Conservation (phyloP, 2,329 filamentous ascomycete genomes). For the Ophiostoma ulmi region DNA sequence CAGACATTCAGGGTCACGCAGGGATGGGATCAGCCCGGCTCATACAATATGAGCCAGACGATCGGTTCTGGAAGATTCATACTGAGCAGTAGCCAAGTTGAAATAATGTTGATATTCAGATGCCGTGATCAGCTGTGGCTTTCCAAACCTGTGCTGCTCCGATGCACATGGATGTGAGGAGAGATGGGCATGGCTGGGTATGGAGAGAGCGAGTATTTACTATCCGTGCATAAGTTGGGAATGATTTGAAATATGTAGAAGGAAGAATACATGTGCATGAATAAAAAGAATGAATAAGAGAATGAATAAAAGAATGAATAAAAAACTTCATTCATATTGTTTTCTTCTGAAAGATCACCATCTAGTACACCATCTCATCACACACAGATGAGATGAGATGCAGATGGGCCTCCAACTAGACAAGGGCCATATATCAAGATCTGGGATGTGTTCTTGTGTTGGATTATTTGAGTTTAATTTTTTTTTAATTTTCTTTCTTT, state of each 20-base stretch:
- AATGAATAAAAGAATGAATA: neutral
- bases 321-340: no score
- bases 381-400: neutral
- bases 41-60: neutral
- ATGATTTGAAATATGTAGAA: neutral
- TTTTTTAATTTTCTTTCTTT: neutral
- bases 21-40: slow-evolving; percentile 1
- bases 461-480: neutral
- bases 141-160: neutral
- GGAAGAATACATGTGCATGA: no score
- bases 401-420: slow-evolving; percentile 6
- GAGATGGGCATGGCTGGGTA: neutral
- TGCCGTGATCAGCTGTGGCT: slow-evolving; percentile 1
- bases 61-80: slow-evolving; percentile 2
- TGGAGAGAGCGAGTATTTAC: neutral
- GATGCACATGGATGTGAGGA: neutral
- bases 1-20: neutral
- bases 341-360: neutral
- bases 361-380: slow-evolving; percentile 1
- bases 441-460: neutral
- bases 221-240: neutral
- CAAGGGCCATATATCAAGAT: neutral
- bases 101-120: neutral
- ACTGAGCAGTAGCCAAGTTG: no score
- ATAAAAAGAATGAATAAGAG: neutral